phyloP scores from a whole-genome alignment of 2,329 filamentous ascomycete species.

The Mariannaea elegans region DNA sequence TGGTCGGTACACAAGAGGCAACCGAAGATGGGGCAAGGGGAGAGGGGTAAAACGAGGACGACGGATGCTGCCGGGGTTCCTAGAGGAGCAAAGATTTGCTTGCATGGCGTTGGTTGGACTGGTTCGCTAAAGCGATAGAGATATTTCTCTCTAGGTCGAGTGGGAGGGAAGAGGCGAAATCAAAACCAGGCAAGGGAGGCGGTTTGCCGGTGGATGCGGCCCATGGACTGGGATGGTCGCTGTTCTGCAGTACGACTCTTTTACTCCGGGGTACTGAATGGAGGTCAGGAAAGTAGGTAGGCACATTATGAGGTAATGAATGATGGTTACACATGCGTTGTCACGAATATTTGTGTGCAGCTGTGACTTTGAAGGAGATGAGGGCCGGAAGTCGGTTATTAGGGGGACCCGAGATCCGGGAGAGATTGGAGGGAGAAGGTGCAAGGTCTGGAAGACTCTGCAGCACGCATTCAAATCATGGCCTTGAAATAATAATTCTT shows the following conservation, averaged over 20 bases:
- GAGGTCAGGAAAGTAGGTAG: neutral
- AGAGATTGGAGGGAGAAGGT: neutral
- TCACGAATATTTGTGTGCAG: conserved; percentile 23
- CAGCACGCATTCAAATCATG: neutral
- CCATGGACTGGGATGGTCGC: conserved; percentile 1
- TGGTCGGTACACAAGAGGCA: neutral
- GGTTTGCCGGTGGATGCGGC: conserved; percentile 5
- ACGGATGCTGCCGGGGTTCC: conserved; percentile 5
- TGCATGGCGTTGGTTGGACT: neutral
- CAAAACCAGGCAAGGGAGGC: conserved; percentile 16
- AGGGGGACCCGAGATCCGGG: conserved; percentile 22
- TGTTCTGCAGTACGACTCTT: neutral
- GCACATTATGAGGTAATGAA: conserved; percentile 16
- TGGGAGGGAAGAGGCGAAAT: conserved; percentile 19
- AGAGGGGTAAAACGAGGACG: neutral
- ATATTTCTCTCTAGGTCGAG: conserved; percentile 3
- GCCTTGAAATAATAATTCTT: no score
- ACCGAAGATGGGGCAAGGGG: neutral
- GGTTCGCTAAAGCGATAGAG: neutral
- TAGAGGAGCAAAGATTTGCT: conserved; percentile 2
- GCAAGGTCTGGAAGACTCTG: neutral
- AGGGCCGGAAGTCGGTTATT: conserved; percentile 24
- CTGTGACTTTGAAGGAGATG: neutral
- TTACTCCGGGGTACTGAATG: neutral
- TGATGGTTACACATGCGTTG: conserved; percentile 12